Base-by-base conservation (phyloP, 495 filamentous ascomycete genomes). In the Daldinia vernicosa region DNA sequence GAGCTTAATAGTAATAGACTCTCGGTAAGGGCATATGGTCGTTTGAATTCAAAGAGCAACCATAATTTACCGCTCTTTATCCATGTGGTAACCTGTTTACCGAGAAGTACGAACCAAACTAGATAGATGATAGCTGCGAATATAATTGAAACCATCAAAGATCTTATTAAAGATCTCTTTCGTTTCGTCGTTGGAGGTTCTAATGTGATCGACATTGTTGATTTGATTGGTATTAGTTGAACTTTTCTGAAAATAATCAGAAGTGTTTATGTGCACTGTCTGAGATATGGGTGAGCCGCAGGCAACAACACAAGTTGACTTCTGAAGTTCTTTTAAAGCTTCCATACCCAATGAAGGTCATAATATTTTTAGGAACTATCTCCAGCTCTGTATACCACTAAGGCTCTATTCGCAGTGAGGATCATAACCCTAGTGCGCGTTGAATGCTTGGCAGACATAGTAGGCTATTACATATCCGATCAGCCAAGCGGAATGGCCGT, bases 1-100 rank as follows among this genome's bases (percentile, higher is more conserved):
- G 69, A 66, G 43, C 69, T 71, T 3, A 71, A 28, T 53, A 71
- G 32, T 6, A 71, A 30, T 22, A 71, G 12, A 15, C 62, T 32
- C 35, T 66, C 63, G 7, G 50, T 45, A 22, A 57, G 63, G 9
- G 52, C 53, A 53, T 63, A 63, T 32, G 62, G 27, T 15, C 40
- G 33, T 5, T 27, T 26, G n/a, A 71, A 53, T 11, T 66, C 37
- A 6, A 40, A 43, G 2, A 47, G n/a, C 9, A 37, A 6, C 68
- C 57, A 57, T 32, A 28, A 35, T 53, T 52, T 40, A 33, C 39
- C 27, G 12, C 9, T 59, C 15, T 52, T 30, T 11, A 50, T 50
- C 61, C 67, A 70, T 19, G 56, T 57, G 3, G 37, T 70, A 7
- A 47, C 24, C n/a, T 56, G 37, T 15, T 55, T 27, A 11, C 30